Conservation (phyloP, 257 asterid species). For the Solanum bulbocastanum region DNA sequence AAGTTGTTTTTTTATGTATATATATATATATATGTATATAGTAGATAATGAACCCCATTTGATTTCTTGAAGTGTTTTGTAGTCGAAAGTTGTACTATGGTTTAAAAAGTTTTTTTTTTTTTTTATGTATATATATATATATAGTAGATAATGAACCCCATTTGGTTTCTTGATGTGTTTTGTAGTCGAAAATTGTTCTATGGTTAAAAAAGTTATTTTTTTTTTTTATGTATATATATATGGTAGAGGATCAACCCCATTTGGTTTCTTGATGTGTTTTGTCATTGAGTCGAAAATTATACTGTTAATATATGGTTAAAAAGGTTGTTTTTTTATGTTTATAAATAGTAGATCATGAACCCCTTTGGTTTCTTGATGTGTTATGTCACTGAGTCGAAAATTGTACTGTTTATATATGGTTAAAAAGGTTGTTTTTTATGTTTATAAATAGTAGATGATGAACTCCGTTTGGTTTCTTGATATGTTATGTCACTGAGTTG, state of each 20-base stretch:
- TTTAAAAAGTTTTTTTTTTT: too few species aligned
- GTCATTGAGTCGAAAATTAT: too few species aligned
- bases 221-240: too few species aligned
- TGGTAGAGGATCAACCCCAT: background rate
- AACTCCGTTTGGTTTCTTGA: background rate
- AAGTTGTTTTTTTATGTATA: too few species aligned
- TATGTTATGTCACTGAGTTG: rapidly evolving
- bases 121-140: too few species aligned
- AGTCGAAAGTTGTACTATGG: background rate
- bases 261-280: background rate
- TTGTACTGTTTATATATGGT: too few species aligned
- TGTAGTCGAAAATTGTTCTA: too few species aligned
- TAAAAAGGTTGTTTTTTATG: too few species aligned
- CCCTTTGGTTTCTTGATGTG: background rate
- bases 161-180: background rate
- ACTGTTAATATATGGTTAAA: too few species aligned
- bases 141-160: background rate
- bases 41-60: background rate
- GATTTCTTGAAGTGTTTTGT: background rate
- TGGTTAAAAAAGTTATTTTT: background rate
- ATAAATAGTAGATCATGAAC: background rate
- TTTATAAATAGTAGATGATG: background rate
- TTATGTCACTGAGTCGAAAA: too few species aligned
- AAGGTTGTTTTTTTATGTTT: too few species aligned
- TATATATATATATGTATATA: too few species aligned